phyloP scores from a whole-genome alignment of 129 eudicot species.

The Chrysanthemum seticuspe region DNA sequence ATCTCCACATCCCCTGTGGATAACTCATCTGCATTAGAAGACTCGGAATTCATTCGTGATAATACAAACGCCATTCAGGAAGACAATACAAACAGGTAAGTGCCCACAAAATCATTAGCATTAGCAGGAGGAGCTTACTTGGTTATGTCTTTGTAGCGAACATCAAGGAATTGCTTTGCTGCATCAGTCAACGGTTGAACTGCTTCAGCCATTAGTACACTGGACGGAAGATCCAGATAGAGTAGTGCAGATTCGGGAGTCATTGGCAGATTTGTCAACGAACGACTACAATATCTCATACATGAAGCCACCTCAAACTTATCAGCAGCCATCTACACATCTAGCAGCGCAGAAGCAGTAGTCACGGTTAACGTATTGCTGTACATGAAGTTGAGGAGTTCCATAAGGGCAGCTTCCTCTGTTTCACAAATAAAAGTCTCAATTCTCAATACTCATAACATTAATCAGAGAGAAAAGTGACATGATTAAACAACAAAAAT shows the following conservation, averaged over 20 bases:
- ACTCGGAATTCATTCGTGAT: too few relatives aligned
- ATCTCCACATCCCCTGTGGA: too few relatives aligned
- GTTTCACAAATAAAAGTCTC: constrained; percentile 30
- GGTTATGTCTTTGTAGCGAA: constrained; percentile 65
- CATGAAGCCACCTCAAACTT: constrained; percentile 80
- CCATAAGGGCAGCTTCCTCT: constrained; percentile 86
- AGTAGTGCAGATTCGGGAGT: constrained; percentile 77
- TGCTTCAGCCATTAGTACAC: constrained; percentile 76
- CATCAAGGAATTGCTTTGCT: constrained; percentile 70
- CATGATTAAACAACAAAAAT: not conserved
- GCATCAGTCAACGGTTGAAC: constrained; percentile 79
- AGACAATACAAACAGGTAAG: not conserved
- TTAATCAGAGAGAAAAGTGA: not conserved
- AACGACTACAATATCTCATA: constrained; percentile 71
- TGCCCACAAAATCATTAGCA: not conserved
- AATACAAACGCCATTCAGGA: not conserved
- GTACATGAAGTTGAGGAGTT: constrained; percentile 80
- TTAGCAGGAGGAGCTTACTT: constrained; percentile 40
- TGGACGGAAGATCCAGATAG: constrained; percentile 69
- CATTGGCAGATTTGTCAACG: constrained; percentile 62
- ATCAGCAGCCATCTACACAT: constrained; percentile 80
- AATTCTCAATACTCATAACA: not conserved
- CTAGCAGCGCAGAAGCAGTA: constrained; percentile 60
- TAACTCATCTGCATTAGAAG: too few relatives aligned
- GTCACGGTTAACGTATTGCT: constrained; percentile 62